Evolutionary conservation across 345 rosid genomes (phyloP), one percentile per base, ranked within the genome.

Genomic region (Camelina hispida): DNA sequence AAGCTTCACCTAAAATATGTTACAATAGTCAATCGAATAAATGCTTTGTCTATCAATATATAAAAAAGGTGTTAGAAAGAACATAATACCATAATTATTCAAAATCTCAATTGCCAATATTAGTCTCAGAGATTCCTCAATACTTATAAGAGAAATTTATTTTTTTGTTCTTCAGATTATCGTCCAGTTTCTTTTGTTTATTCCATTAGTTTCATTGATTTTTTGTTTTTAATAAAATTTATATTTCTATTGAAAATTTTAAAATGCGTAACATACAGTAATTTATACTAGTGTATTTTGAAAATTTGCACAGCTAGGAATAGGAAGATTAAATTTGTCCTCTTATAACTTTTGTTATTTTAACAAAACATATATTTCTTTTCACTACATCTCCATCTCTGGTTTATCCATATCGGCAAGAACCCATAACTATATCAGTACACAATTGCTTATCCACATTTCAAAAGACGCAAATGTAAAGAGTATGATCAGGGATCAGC

Each of bases 1-100:
- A 78, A 78, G 73, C 81, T 78, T 78, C 81, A 78, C 68, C 62
- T 50, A 78, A 64, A 76, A 68, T 4, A 70, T 77, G 76, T 70
- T 77, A 77, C 71, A 77, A 70, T 56, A 70, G 80, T 77, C 71
- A 69, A 63, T 70, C 58, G 76, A 78, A 78, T 78, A 78, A 63
- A 71, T 78, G 77, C 76, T 64, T 55, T 78, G 68, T 71, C 57
- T 78, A 65, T 40, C 68, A 28, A 65, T 30, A 37, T 56, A 18
- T 57, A 47, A 38, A 64, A 77, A 65, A 25, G 20, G 34, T 13
- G 35, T 28, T 70, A 69, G 20, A 60, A 69, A 62, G 47, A 61
- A 68, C 25, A 68, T 62, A 76, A 76, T 56, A 69, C 50, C 70
- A 32, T 62, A 48, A 37, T 61, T 55, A 50, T 62, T 53, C 43